A percentile compares a stretch with the other conserved stretches of the same genome.
Conservation (phyloP, 129 eudicot species). For the Chrysanthemum lavandulifolium region DNA sequence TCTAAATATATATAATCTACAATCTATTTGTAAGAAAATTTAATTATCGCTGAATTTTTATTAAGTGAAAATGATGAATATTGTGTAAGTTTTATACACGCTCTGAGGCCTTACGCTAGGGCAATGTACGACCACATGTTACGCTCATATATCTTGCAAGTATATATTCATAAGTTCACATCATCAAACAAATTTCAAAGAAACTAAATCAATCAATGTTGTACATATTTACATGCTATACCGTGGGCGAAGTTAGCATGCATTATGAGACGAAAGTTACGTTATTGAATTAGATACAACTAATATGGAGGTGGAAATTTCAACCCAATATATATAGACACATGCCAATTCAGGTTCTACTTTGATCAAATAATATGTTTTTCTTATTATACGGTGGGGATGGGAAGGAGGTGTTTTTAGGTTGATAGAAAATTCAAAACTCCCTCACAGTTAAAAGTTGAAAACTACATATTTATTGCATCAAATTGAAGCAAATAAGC, state of each 20-base stretch:
- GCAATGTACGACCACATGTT: slow-evolving; percentile 54
- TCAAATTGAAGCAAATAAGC: too few relatives aligned
- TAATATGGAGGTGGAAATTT: too few relatives aligned
- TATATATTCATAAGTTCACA: slow-evolving; percentile 13
- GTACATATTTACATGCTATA: slow-evolving; percentile 2
- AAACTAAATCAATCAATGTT: not conserved
- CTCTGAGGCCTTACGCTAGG: slow-evolving; percentile 29
- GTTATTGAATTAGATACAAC: slow-evolving; percentile 15
- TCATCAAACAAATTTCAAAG: slow-evolving; percentile 11
- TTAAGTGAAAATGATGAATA: not conserved
- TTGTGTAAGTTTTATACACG: slow-evolving; percentile 35
- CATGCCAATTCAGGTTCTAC: too few relatives aligned
- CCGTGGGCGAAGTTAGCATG: slow-evolving; percentile 17
- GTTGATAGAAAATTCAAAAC: too few relatives aligned
- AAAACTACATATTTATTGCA: too few relatives aligned
- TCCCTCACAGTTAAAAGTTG: too few relatives aligned
- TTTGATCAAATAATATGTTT: too few relatives aligned
- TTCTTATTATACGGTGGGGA: too few relatives aligned
- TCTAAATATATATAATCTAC: too few relatives aligned
- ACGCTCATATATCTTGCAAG: slow-evolving; percentile 58
- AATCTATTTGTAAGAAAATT: not conserved
- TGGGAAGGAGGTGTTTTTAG: too few relatives aligned
- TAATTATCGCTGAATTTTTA: not conserved
- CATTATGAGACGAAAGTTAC: slow-evolving; percentile 1
- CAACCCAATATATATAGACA: too few relatives aligned